A percentile compares a stretch with the other conserved stretches of the same genome.
These are phyloP conservation scores for Lipomyces starkeyi DNA, from an alignment of 805 yeast genomes.

Conservation along the genomic window DNA sequence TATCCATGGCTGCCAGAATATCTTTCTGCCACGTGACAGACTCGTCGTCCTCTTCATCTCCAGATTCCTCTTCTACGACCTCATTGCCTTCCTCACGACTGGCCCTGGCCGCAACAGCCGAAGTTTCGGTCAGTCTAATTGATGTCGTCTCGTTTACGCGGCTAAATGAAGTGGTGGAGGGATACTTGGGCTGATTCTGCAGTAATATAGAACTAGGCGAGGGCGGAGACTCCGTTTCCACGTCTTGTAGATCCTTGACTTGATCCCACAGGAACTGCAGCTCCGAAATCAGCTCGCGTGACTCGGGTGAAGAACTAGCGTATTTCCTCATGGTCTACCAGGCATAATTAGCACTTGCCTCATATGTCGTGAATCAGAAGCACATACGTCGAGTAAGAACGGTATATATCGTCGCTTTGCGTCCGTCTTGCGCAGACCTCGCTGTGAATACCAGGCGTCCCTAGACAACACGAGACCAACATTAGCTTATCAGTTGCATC, in stretches of 20 bases:
- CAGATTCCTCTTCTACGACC: slow-evolving; percentile 18
- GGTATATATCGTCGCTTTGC: slow-evolving; percentile 77
- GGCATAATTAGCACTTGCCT: not conserved
- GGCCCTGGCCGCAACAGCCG: slow-evolving; percentile 6
- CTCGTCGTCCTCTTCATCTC: slow-evolving; percentile 21
- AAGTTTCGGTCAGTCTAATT: not conserved
- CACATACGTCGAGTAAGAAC: slow-evolving; percentile 57
- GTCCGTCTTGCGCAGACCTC: slow-evolving; percentile 69
- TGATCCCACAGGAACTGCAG: slow-evolving; percentile 79
- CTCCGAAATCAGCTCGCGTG: slow-evolving; percentile 67
- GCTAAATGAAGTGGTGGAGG: slow-evolving; percentile 5
- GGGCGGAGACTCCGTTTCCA: slow-evolving; percentile 29
- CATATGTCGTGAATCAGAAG: not conserved
- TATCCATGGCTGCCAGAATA: slow-evolving; percentile 16
- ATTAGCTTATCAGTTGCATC: not conserved
- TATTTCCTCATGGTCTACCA: slow-evolving; percentile 66
- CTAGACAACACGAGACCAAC: slow-evolving; percentile 2
- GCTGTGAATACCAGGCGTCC: slow-evolving; percentile 82
- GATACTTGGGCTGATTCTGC: not conserved
- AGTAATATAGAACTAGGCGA: slow-evolving; percentile 10
- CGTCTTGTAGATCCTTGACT: slow-evolving; percentile 55
- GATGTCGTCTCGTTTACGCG: slow-evolving; percentile 13
- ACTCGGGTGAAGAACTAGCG: slow-evolving; percentile 70
- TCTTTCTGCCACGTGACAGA: slow-evolving; percentile 19
- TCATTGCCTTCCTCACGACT: slow-evolving; percentile 10